phyloP scores from a whole-genome alignment of 768 basidiomycete genomes.

The Mycena crocata region DNA sequence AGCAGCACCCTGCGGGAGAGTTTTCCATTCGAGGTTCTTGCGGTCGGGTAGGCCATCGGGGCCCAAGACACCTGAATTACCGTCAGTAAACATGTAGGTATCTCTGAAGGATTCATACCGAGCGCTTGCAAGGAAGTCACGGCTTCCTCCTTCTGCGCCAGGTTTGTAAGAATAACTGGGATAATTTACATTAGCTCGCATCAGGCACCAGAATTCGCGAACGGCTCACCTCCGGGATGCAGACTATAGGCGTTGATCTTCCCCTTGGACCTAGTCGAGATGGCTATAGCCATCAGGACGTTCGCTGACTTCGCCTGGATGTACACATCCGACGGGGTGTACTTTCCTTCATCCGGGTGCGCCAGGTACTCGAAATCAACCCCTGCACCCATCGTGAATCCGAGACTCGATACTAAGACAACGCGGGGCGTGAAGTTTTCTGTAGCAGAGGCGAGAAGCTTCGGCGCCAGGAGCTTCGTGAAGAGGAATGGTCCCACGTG shows the following conservation, averaged over 20 bases:
- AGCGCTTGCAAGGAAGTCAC: neutral
- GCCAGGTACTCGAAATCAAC: neutral
- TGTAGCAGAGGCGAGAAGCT: neutral
- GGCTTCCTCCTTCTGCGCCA: no score
- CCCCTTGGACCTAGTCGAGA: neutral
- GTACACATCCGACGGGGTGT: neutral
- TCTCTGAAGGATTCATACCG: no score
- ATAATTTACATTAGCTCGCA: neutral
- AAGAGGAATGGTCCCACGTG: conserved; percentile 11
- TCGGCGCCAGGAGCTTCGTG: conserved; percentile 14
- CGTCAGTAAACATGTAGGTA: neutral
- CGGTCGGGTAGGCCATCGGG: neutral
- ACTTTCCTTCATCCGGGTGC: neutral
- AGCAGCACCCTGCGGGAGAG: neutral
- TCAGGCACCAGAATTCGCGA: no score
- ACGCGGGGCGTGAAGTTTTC: conserved; percentile 2
- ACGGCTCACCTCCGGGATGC: conserved; percentile 14
- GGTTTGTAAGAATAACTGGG: neutral
- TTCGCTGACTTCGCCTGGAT: conserved; percentile 12
- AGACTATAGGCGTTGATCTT: conserved; percentile 18
- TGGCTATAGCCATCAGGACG: conserved; percentile 8
- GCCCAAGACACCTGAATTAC: neutral
- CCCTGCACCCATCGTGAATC: neutral
- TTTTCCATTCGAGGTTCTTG: neutral
- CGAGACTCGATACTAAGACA: conserved; percentile 6